phyloP scores from a whole-genome alignment of 305 asterid species.

The Rubia tinctorum region DNA sequence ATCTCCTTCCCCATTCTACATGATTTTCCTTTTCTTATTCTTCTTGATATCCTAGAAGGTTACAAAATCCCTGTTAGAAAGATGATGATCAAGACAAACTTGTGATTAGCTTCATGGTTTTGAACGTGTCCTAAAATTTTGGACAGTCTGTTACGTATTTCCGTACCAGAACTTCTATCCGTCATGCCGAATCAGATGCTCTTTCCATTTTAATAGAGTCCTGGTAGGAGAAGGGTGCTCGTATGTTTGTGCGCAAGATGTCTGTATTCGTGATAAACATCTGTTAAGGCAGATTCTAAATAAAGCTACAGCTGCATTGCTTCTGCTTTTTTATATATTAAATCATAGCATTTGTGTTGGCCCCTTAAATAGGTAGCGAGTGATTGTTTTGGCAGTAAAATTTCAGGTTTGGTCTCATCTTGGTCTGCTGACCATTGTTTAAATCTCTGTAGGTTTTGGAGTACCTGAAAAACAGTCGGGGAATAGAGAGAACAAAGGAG shows the following conservation, averaged over 20 bases:
- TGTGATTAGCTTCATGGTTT: background rate
- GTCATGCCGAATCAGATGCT: background rate
- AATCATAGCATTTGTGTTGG: background rate
- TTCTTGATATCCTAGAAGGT: background rate
- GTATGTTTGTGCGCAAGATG: background rate
- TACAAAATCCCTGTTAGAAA: background rate
- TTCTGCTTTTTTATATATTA: background rate
- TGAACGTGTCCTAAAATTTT: background rate
- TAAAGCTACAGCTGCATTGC: background rate
- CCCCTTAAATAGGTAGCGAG: background rate
- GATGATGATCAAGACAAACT: too few species aligned
- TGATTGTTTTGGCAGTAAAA: background rate
- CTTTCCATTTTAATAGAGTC: background rate
- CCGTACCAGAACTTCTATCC: background rate
- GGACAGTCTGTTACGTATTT: background rate
- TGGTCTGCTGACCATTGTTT: conserved; percentile 1
- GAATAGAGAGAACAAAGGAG: conserved; percentile 80
- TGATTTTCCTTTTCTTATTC: background rate
- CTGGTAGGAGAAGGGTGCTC: background rate
- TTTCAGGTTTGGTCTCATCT: background rate
- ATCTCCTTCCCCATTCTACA: background rate
- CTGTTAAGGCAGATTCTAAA: background rate
- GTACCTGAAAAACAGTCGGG: conserved; percentile 71
- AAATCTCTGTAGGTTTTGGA: conserved; percentile 54
- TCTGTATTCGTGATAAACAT: background rate